Evolutionary conservation across 2,329 filamentous ascomycete species (phyloP), one percentile per base, ranked within the genome.

Genomic region (Fragosphaeria purpurea): DNA sequence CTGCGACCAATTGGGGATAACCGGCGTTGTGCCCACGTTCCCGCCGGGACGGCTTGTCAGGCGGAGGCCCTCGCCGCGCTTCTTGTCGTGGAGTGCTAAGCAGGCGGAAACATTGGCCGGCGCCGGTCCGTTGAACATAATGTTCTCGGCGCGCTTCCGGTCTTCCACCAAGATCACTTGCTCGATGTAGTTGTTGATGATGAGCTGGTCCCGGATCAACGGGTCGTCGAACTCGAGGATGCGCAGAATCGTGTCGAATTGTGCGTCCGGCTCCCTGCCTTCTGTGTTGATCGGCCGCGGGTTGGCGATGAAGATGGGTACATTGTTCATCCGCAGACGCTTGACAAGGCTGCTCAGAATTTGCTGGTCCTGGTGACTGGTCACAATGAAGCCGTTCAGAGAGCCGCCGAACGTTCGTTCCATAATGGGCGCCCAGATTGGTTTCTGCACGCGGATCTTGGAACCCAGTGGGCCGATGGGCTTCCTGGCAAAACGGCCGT

Each of bases 391-490:
- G 1, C 79, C 82, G 55, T 81, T 85, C 35, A 97, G 70, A 0
- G 70, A 73, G 4, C 65, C 67, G n/a, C 87, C 87, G 44, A 95
- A 75, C 1, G 79, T 79, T 55, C 77, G 85, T 63, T 98, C 93
- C 11, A 98, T 66, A 42, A 95, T 81, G 1, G 79, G 77, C 1
- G 84, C 85, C 93, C 93, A 98, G 58, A 87, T 76, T 1, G 87
- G 85, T 57, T 91, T 83, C 38, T 81, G 70, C 31, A 98, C 70
- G 57, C 81, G 82, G 47, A 98, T 75, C 60, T 93, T 79, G 31
- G 81, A 72, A 34, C 90, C 93, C 11, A 97, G 72, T 0, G 93
- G 93, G 0, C 93, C 93, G 37, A 97, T 72, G 2, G 93, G 93
- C 55, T 77, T 83, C 42, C 77, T 70, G 31, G 72, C 70, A 61